Conservation (phyloP, 2,329 filamentous ascomycete genomes). For the Xylaria sp. region DNA sequence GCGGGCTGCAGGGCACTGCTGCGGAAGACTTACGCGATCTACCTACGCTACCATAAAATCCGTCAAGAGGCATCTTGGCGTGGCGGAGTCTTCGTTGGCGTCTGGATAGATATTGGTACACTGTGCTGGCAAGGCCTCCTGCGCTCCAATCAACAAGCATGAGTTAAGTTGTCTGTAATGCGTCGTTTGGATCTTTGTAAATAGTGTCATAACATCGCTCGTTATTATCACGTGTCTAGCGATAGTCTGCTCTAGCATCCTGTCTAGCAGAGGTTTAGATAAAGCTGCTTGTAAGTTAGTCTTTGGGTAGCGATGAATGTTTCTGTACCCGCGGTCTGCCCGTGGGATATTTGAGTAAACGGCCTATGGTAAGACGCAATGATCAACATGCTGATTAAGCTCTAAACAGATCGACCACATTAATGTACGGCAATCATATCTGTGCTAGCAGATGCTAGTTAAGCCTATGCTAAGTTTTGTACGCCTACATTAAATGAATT, state of each 20-base stretch:
- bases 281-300: not conserved
- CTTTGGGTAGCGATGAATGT: not conserved
- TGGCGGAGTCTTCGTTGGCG: conserved; percentile 2
- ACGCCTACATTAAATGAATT: not conserved
- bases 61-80: conserved; percentile 7
- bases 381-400: conserved; percentile 16
- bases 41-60: conserved; percentile 1
- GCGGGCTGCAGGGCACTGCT: conserved; percentile 10
- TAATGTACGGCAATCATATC: conserved; percentile 4
- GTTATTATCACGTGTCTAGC: not conserved
- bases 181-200: not conserved
- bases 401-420: conserved; percentile 10
- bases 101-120: not conserved
- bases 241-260: not conserved
- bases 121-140: not conserved
- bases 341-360: not conserved
- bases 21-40: not conserved
- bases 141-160: not conserved
- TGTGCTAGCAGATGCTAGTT: not conserved
- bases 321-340: not conserved
- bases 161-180: not conserved
- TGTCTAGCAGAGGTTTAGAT: not conserved
- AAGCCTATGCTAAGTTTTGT: not conserved
- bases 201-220: not conserved
- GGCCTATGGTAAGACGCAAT: not conserved